These are phyloP conservation scores for Kwoniella mangroviensis DNA, from an alignment of 768 basidiomycete species.

Conservation along the genomic window DNA sequence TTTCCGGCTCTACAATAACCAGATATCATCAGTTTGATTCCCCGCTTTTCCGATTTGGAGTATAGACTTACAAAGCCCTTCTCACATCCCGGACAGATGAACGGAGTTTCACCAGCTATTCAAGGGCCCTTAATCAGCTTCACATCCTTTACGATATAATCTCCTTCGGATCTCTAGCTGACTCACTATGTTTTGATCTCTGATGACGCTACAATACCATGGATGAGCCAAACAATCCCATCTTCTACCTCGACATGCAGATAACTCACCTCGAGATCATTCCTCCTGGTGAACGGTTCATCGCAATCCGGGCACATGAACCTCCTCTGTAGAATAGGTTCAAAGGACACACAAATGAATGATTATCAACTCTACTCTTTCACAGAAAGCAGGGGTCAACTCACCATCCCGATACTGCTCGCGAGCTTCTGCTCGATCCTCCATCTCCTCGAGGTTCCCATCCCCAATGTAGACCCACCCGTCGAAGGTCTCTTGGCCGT, in stretches of 20 bases:
- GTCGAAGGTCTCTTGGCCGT: slow-evolving; percentile 5
- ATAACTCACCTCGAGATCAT: slow-evolving; percentile 32
- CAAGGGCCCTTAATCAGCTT: not conserved
- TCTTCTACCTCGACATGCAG: not conserved
- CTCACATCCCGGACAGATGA: slow-evolving; percentile 23
- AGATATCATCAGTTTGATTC: not conserved
- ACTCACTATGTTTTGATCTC: slow-evolving; percentile 24
- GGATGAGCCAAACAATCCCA: not conserved
- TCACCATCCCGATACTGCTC: not conserved
- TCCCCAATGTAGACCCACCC: not conserved
- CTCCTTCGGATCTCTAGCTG: not conserved
- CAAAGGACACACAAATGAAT: not conserved
- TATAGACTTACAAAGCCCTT: slow-evolving; percentile 17
- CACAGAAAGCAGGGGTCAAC: not conserved
- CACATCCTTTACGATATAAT: not conserved
- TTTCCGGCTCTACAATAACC: slow-evolving; percentile 22
- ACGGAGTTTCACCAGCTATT: slow-evolving; percentile 26
- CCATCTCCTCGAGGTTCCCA: not conserved
- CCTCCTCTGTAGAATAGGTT: not conserved
- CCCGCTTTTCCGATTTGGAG: not conserved
- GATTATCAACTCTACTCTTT: not conserved
- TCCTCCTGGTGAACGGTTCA: slow-evolving; percentile 27
- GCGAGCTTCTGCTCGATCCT: not conserved
- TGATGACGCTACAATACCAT: slow-evolving; percentile 12
- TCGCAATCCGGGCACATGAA: slow-evolving; percentile 22